Evolutionary conservation across 2,329 filamentous ascomycete genomes (phyloP).

Genomic region (Ceratocystis albifundus): DNA sequence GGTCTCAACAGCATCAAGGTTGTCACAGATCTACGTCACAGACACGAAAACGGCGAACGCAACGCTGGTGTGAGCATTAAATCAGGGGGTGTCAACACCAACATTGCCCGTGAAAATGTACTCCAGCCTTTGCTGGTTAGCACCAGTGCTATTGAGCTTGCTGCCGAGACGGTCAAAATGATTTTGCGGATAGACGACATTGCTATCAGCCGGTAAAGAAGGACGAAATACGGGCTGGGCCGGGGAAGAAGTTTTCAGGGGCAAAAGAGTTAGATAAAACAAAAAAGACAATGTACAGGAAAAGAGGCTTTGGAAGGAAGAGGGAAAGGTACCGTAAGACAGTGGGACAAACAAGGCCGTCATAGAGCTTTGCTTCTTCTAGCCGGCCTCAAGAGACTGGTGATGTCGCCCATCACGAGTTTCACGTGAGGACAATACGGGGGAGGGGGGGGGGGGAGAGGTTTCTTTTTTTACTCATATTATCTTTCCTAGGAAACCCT

Average conservation of each 20-base stretch:
- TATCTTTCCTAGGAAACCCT: too few species aligned
- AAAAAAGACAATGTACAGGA: neutral
- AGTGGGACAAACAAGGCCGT: too few species aligned
- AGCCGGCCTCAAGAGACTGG: too few species aligned
- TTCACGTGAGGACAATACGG: too few species aligned
- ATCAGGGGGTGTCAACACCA: constrained; percentile 89
- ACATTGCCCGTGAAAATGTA: constrained; percentile 94
- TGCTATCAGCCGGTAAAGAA: constrained; percentile 46
- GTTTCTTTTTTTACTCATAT: too few species aligned
- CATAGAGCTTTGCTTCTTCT: too few species aligned
- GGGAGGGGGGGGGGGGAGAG: too few species aligned
- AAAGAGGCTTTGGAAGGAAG: neutral
- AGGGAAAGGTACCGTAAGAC: too few species aligned
- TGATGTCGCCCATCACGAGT: too few species aligned
- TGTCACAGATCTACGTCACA: constrained; percentile 85
- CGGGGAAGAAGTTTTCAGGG: neutral
- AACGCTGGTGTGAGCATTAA: constrained; percentile 98
- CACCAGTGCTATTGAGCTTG: constrained; percentile 93
- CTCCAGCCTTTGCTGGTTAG: constrained; percentile 91
- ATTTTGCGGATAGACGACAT: constrained; percentile 58
- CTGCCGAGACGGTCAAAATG: constrained; percentile 98
- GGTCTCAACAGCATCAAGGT: constrained; percentile 98
- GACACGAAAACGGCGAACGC: constrained; percentile 88
- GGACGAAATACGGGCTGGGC: neutral
- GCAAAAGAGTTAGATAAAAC: neutral